Percentiles rank a stretch among this genome's conserved stretches.
These are phyloP conservation scores for Pseudotsuga menziesii DNA, from an alignment of 75 land plant species.

Conservation along the genomic window DNA sequence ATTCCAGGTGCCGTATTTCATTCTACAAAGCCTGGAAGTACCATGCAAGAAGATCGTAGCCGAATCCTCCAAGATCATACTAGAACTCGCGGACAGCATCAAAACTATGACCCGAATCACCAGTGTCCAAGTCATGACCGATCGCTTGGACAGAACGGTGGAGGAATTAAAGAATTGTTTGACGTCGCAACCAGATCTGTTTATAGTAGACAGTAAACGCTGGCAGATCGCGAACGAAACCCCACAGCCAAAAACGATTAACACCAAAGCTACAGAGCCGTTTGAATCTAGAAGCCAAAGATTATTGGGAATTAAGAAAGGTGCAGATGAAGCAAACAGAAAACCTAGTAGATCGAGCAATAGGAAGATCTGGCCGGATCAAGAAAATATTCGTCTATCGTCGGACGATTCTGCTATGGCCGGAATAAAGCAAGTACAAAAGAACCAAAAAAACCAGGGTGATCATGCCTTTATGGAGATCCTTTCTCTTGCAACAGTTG, in stretches of 20 bases:
- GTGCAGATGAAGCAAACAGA: background rate
- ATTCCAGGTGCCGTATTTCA: slow-evolving; percentile 36
- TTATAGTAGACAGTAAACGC: slow-evolving; percentile 2
- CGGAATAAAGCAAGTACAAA: background rate
- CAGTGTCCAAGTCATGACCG: slow-evolving; percentile 17
- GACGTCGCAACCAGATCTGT: slow-evolving; percentile 18
- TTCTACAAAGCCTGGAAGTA: slow-evolving; percentile 31
- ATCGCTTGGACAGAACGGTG: slow-evolving; percentile 31
- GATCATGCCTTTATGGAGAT: slow-evolving; percentile 19
- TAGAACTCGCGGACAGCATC: slow-evolving; percentile 23
- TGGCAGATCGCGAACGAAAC: background rate
- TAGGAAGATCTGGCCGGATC: background rate
- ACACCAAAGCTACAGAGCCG: too few species aligned
- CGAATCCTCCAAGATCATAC: slow-evolving; percentile 25
- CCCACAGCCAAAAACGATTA: too few species aligned
- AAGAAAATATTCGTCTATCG: background rate
- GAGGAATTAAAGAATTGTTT: slow-evolving; percentile 33
- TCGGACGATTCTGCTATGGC: background rate
- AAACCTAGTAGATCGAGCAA: background rate
- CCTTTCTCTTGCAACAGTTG: slow-evolving; percentile 29
- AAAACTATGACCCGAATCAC: slow-evolving; percentile 33
- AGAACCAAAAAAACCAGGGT: too few species aligned
- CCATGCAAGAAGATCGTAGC: slow-evolving; percentile 33
- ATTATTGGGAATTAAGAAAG: background rate
- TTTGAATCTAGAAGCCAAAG: too few species aligned